Conservation (phyloP, 108 stramenopile genomes). For the Discostella pseudostelligera region DNA sequence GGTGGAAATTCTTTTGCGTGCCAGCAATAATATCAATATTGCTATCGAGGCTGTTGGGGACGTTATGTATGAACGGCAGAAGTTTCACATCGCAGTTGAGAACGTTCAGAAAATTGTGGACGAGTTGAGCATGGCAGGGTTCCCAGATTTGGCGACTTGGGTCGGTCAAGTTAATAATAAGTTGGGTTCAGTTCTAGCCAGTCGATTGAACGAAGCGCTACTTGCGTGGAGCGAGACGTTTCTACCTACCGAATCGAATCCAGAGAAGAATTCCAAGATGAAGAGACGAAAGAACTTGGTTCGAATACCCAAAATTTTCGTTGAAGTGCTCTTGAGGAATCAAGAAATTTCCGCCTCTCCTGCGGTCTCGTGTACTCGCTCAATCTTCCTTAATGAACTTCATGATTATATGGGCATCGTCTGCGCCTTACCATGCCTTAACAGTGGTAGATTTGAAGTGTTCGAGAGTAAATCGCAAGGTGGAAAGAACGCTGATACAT, state of each 20-base stretch:
- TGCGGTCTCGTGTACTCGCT: constrained; percentile 62
- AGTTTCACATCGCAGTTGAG: constrained; percentile 60
- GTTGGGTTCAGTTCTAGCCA: constrained; percentile 62
- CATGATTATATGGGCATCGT: constrained; percentile 84
- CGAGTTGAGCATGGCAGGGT: constrained; percentile 86
- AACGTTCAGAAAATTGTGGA: constrained; percentile 91
- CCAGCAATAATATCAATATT: constrained; percentile 69
- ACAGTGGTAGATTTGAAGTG: constrained; percentile 87
- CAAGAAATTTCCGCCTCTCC: constrained; percentile 85
- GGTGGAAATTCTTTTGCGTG: constrained; percentile 73
- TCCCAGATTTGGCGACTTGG: constrained; percentile 71
- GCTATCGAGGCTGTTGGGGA: constrained; percentile 49
- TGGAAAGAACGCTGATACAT: constrained; percentile 35
- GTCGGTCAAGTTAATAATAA: constrained; percentile 64
- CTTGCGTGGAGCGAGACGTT: constrained; percentile 64
- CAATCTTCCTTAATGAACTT: constrained; percentile 73
- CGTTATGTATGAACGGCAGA: constrained; percentile 62
- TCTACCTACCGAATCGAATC: constrained; percentile 8
- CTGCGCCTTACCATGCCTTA: constrained; percentile 80
- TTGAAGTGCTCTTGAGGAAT: constrained; percentile 81
- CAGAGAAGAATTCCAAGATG: constrained; percentile 4
- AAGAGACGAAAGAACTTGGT: constrained; percentile 26
- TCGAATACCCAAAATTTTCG: constrained; percentile 53
- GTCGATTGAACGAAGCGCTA: constrained; percentile 69
- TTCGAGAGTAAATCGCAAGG: constrained; percentile 58